A percentile compares a stretch with the other conserved stretches of the same genome.
Evolutionary conservation across 352 stramenopile genomes (phyloP).

Genomic region (Phytophthora litchii): DNA sequence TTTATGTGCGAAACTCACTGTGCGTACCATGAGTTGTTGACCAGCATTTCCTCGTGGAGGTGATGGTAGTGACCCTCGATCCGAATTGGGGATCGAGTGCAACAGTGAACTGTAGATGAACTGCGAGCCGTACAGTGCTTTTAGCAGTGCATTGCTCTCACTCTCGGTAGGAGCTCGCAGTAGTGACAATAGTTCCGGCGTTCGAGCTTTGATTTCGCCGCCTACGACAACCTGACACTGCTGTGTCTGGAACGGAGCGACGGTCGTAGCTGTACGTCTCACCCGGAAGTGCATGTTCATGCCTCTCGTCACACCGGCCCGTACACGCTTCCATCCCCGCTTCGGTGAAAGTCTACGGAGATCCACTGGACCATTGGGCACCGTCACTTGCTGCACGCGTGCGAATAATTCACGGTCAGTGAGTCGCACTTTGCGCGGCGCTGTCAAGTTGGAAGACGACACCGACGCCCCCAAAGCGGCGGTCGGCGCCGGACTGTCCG

Average conservation of each 20-base stretch:
- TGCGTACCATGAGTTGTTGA: constrained; percentile 42
- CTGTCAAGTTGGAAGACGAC: constrained; percentile 26
- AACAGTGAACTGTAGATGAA: constrained; percentile 51
- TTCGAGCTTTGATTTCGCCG: constrained; percentile 25
- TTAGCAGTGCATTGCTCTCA: constrained; percentile 43
- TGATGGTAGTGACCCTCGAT: constrained; percentile 14
- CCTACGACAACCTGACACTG: constrained; percentile 31
- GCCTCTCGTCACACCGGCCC: constrained; percentile 6
- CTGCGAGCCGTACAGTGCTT: constrained; percentile 29
- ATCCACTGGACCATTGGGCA: constrained; percentile 24
- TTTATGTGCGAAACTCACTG: constrained; percentile 34
- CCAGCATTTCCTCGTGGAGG: constrained; percentile 1
- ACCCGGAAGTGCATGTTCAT: constrained; percentile 30
- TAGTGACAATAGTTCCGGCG: constrained; percentile 29
- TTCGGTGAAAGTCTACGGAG: constrained; percentile 15
- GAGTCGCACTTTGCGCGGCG: constrained; percentile 27
- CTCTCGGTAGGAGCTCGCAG: constrained; percentile 36
- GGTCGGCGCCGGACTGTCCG: constrained; percentile 17
- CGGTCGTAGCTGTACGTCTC: background rate
- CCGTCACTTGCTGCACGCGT: constrained; percentile 30
- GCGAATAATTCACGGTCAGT: constrained; percentile 34
- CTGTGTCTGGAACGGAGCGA: constrained; percentile 10
- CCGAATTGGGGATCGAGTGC: constrained; percentile 25
- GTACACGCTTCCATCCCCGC: constrained; percentile 35
- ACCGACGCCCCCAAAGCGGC: constrained; percentile 9